Evolutionary conservation across 108 stramenopile genomes (phyloP), one percentile per base, ranked within the genome.

Genomic region (Cyclotella choctawhatcheeana): DNA sequence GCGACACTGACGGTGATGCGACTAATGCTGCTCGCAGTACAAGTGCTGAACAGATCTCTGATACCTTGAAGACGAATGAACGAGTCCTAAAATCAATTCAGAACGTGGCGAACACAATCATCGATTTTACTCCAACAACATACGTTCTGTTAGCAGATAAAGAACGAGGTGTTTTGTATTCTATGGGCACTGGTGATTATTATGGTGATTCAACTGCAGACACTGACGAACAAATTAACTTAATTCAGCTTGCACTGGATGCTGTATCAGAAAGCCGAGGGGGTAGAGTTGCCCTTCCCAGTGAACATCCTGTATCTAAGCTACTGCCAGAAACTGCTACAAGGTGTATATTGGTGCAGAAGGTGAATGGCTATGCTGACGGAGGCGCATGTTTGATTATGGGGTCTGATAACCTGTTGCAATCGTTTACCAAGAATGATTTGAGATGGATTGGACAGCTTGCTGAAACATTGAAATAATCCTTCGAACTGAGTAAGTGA

Each of bases 291-390:
- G 75, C 89, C 5, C 64, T 93, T 20, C 85, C 89, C 12, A 37
- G 44, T 25, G 82, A 73, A 10, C 92, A 93, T 67, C 89, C 89
- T 10, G 81, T 77, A 13, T 60, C 75, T 7, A 67, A 55, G n/a
- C 52, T 87, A 17, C 56, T 81, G 3, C 82, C 82, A 4, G 13
- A 35, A 30, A 30, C 51, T 35, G 71, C 74, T 3, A 48, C 56
- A n/a, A 73, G 92, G 34, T 84, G 83, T 35, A 78, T 94, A 27
- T 68, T 94, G n/a, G 66, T 94, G 54, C 93, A 94, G 67, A 82
- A 81, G 22, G 69, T 87, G 32, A 76, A 73, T 17, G 76, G 71
- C 44, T 47, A 37, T n/a, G 20, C 65, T 56, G 71, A 60, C 7
- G 32, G 33, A 13, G 27, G 45, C 18, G 30, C 51, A 2, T 94